A percentile compares a stretch with the other conserved stretches of the same genome.
Conservation (phyloP, 148 eudicot species). For the Tetragonia tetragonoides region DNA sequence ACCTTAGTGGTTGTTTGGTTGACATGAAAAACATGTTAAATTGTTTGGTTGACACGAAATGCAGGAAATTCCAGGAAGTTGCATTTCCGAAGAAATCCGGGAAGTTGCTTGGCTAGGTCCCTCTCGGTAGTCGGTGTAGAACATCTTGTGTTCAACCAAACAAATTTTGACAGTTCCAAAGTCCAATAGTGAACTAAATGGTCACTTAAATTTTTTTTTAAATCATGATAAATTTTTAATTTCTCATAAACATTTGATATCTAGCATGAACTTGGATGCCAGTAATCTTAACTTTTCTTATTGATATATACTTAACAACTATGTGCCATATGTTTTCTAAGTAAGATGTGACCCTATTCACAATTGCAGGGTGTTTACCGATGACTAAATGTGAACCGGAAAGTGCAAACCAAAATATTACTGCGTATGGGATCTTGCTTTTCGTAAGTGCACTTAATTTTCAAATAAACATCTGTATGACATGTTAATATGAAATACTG, state of each 20-base stretch:
- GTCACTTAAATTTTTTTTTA: too few relatives aligned
- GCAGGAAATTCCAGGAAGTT: too few relatives aligned
- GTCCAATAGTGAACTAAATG: too few relatives aligned
- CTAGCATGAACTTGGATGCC: background rate
- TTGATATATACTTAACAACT: background rate
- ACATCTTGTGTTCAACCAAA: too few relatives aligned
- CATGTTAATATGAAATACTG: background rate
- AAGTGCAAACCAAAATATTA: conserved; percentile 68
- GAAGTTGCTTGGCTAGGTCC: too few relatives aligned
- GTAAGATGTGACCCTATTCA: background rate
- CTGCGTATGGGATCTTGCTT: conserved; percentile 72
- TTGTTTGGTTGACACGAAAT: too few relatives aligned
- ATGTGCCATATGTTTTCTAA: background rate
- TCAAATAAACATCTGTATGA: background rate
- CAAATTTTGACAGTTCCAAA: too few relatives aligned
- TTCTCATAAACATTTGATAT: background rate
- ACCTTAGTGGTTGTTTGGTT: too few relatives aligned
- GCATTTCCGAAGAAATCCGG: too few relatives aligned
- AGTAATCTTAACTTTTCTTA: background rate
- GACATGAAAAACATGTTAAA: too few relatives aligned
- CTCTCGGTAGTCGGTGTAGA: too few relatives aligned
- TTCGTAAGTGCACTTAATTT: conserved; percentile 54
- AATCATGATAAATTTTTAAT: background rate
- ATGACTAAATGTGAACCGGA: conserved; percentile 61
- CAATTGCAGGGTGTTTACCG: conserved; percentile 59